A percentile compares a stretch with the other conserved stretches of the same genome.
Evolutionary conservation across 2,329 filamentous ascomycete genomes (phyloP).

Genomic region (Geosmithia morbida): DNA sequence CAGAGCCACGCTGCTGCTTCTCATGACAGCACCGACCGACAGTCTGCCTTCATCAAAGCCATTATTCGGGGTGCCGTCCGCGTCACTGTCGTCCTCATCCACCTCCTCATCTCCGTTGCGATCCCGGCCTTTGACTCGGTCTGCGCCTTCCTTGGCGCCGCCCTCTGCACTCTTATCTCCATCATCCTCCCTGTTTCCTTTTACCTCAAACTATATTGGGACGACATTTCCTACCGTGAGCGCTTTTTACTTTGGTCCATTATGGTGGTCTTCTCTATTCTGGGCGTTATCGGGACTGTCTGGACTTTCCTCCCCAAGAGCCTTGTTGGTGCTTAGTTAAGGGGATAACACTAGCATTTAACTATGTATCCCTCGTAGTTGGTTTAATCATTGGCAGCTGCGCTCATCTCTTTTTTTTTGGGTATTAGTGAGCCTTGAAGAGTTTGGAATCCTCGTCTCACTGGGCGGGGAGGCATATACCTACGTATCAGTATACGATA

Average conservation of each 20-base stretch:
- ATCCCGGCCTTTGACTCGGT: slow-evolving; percentile 76
- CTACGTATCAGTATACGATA: too few species aligned
- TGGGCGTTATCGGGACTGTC: slow-evolving; percentile 67
- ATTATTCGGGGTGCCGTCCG: slow-evolving; percentile 45
- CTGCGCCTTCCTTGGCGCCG: slow-evolving; percentile 81
- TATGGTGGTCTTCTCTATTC: slow-evolving; percentile 50
- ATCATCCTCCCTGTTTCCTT: slow-evolving; percentile 80
- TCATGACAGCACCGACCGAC: slow-evolving; percentile 18
- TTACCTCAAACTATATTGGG: slow-evolving; percentile 76
- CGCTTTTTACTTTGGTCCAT: slow-evolving; percentile 52
- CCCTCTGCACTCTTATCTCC: slow-evolving; percentile 87
- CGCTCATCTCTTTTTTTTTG: too few species aligned
- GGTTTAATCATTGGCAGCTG: too few species aligned
- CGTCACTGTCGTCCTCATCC: slow-evolving; percentile 51
- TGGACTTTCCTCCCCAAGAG: slow-evolving; percentile 81
- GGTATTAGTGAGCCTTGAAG: too few species aligned
- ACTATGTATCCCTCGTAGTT: too few species aligned
- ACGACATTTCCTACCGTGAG: slow-evolving; percentile 51
- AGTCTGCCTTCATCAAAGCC: slow-evolving; percentile 27
- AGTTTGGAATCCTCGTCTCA: too few species aligned
- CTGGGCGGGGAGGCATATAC: too few species aligned
- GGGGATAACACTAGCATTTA: too few species aligned
- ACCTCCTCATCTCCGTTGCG: slow-evolving; percentile 57
- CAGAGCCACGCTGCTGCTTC: slow-evolving; percentile 11
- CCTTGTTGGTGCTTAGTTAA: slow-evolving; percentile 45